A percentile compares a stretch with the other conserved stretches of the same genome.
phyloP scores from a whole-genome alignment of 371 early-diverging fungal genomes.

The Entomophthora muscae region DNA sequence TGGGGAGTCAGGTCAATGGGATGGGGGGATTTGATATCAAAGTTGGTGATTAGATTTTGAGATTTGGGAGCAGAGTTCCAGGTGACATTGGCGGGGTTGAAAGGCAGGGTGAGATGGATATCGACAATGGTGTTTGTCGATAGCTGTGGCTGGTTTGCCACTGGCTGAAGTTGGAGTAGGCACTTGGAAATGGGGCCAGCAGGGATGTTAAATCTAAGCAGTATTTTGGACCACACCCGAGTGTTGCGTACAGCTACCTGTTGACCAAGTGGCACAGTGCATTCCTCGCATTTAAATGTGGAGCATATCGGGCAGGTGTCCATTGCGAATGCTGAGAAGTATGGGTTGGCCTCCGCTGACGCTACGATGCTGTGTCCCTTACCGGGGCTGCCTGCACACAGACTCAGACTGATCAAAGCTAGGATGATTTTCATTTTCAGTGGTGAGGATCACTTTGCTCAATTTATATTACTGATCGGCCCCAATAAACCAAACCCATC shows the following conservation, averaged over 20 bases:
- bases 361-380: no score
- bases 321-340: background rate
- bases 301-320: constrained; percentile 1
- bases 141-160: background rate
- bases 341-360: no score
- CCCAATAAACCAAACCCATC: no score
- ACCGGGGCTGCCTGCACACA: no score
- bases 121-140: background rate
- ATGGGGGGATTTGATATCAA: background rate
- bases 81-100: background rate
- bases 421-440: no score
- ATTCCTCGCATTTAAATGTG: background rate
- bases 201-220: background rate
- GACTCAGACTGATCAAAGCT: no score
- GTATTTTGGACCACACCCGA: background rate
- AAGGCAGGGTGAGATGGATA: background rate
- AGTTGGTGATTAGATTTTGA: background rate
- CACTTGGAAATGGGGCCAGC: background rate
- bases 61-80: background rate
- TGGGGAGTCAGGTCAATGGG: background rate
- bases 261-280: background rate
- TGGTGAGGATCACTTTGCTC: no score
- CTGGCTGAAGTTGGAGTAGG: background rate
- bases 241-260: background rate
- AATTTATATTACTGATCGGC: no score